Base-by-base conservation (phyloP, 2,329 filamentous ascomycete genomes). In the Trichoderma citrinoviride region DNA sequence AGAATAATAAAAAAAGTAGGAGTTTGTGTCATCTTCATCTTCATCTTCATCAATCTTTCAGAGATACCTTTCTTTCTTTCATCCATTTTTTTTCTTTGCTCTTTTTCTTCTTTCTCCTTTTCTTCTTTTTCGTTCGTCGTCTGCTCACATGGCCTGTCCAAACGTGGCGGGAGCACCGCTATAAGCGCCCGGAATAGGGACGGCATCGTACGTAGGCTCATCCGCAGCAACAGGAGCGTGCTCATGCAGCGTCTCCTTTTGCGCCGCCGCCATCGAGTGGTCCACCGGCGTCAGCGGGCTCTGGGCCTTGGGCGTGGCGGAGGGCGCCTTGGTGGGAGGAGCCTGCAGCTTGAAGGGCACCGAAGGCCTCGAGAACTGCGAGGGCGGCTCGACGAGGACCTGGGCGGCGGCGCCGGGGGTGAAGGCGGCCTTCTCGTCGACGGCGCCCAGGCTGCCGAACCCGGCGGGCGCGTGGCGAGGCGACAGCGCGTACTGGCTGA, bases 181-280 rank as follows among this genome's bases (percentile, higher is more conserved):
- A 74, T 97, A 97, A 0, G 93, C 91, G 6, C 90, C 91, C 0
- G 94, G 94, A 66, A 97, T 97, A 0, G 93, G 92, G 37, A 97
- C 94, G 23, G 89, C 81, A 14, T 89, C 93, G 76, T 97, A 97
- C 55, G 88, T 87, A 71, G 90, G 87, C 82, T 97, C 94, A 54
- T 93, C 90, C 0, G 90, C 88, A 10, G 90, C 90, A 27, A 87
- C 84, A 12, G 84, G 85, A 19, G 88, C 87, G 70, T 92, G 90
- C 56, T 88, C 82, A 69, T 88, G 84, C 65, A 83, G 72, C 61
- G 80, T 81, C 70, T 83, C 81, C 56, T 76, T 73, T 14, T 76
- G 75, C 62, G 70, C 65, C 41, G 61, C 10, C 44, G 65, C 49
- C 33, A 14, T 37, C 10, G 33, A 37, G 25, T 64, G 57, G 8